Conservation (phyloP, 768 basidiomycete species). For the Tylopilus rubrobrunneus region DNA sequence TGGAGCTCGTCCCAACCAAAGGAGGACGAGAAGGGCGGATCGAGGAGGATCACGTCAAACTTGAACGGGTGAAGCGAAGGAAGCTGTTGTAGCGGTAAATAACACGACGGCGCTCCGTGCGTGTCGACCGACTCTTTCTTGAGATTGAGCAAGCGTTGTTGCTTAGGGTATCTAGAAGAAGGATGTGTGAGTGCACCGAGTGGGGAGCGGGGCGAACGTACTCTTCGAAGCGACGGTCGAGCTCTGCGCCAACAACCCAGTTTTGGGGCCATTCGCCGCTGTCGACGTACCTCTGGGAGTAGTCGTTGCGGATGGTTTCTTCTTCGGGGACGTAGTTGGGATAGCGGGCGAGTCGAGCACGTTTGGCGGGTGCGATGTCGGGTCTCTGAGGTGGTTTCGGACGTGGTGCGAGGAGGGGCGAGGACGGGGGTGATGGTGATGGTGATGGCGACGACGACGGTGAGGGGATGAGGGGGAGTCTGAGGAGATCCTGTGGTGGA, state of each 20-base stretch:
- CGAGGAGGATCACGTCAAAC: slow-evolving; percentile 90
- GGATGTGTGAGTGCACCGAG: no score
- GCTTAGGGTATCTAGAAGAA: slow-evolving; percentile 81
- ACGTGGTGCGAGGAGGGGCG: slow-evolving; percentile 36
- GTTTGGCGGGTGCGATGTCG: slow-evolving; percentile 67
- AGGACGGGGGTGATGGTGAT: slow-evolving; percentile 45
- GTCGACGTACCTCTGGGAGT: slow-evolving; percentile 86
- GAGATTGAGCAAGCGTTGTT: slow-evolving; percentile 75
- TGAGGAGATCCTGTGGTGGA: slow-evolving; percentile 52
- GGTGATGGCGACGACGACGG: slow-evolving; percentile 53
- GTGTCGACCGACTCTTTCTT: slow-evolving; percentile 76
- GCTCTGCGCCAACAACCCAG: slow-evolving; percentile 86
- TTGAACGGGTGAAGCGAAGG: slow-evolving; percentile 57
- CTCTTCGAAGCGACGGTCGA: slow-evolving; percentile 91
- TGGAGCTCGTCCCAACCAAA: slow-evolving; percentile 85
- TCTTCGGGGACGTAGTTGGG: slow-evolving; percentile 87
- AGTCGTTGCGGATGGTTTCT: slow-evolving; percentile 95
- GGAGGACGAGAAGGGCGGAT: slow-evolving; percentile 84
- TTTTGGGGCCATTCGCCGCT: slow-evolving; percentile 93
- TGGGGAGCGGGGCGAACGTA: slow-evolving; percentile 38
- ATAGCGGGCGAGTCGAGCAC: slow-evolving; percentile 66
- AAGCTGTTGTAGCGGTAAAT: slow-evolving; percentile 60
- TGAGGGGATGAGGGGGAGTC: slow-evolving; percentile 55
- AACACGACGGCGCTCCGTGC: slow-evolving; percentile 69
- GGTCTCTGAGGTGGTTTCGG: slow-evolving; percentile 37